These are phyloP conservation scores for Geotrichum siamense DNA, from an alignment of 1,139 yeast species.

Conservation along the genomic window DNA sequence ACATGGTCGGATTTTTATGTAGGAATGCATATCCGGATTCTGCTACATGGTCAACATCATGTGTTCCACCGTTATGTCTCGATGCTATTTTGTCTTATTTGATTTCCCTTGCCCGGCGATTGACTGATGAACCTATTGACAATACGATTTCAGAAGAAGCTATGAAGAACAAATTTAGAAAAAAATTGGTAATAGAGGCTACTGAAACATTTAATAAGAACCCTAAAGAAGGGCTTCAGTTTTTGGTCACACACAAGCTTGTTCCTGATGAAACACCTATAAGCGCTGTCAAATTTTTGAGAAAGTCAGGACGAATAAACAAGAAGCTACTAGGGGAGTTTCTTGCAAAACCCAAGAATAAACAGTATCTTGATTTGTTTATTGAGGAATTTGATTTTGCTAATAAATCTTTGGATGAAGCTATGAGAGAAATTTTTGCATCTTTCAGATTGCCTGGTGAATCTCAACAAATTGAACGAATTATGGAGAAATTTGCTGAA, in stretches of 20 bases:
- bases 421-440: slow-evolving; percentile 71
- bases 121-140: slow-evolving; percentile 27
- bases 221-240: slow-evolving; percentile 66
- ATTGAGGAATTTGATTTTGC: slow-evolving; percentile 67
- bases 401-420: slow-evolving; percentile 84
- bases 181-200: slow-evolving; percentile 69
- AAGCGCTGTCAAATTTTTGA: slow-evolving; percentile 70
- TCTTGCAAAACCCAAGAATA: slow-evolving; percentile 68
- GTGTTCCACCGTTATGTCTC: slow-evolving; percentile 87
- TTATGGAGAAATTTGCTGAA: slow-evolving; percentile 79
- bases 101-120: slow-evolving; percentile 56
- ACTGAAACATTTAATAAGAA: slow-evolving; percentile 68
- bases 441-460: slow-evolving; percentile 94
- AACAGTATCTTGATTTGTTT: slow-evolving; percentile 54
- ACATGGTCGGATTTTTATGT: slow-evolving; percentile 62
- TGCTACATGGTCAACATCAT: slow-evolving; percentile 66
- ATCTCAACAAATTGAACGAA: slow-evolving; percentile 89
- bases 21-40: slow-evolving; percentile 74
- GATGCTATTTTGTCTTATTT: slow-evolving; percentile 76
- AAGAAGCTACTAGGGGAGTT: slow-evolving; percentile 83
- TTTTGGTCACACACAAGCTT: slow-evolving; percentile 56
- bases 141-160: slow-evolving; percentile 22
- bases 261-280: slow-evolving; percentile 49
- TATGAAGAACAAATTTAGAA: slow-evolving; percentile 44
- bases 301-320: slow-evolving; percentile 69